Evolutionary conservation across 805 yeast genomes (phyloP).

Genomic region (Barnettozyma californica): DNA sequence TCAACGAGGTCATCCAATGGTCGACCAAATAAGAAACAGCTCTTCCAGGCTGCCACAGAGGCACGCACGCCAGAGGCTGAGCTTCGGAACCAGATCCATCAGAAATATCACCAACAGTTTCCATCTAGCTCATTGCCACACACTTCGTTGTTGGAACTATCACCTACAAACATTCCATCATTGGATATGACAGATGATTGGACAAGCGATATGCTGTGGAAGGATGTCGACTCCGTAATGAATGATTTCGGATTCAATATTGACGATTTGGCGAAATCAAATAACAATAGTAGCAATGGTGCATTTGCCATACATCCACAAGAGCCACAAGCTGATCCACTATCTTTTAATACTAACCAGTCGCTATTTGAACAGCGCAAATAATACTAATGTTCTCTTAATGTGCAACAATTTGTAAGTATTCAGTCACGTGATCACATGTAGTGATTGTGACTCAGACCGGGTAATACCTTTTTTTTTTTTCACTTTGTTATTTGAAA

Average conservation of each 20-base stretch:
- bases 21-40: not conserved
- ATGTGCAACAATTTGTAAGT: not conserved
- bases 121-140: not conserved
- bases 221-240: conserved; percentile 85
- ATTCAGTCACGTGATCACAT: not conserved
- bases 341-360: conserved; percentile 1
- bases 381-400: not conserved
- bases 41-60: not conserved
- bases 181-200: conserved; percentile 37
- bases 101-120: conserved; percentile 1
- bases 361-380: conserved; percentile 2
- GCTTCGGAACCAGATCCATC: conserved; percentile 2
- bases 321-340: not conserved
- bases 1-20: not conserved
- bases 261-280: conserved; percentile 16
- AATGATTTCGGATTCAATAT: conserved; percentile 88
- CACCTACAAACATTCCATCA: conserved; percentile 23
- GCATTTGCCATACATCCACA: conserved; percentile 4
- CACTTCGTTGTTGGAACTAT: conserved; percentile 4
- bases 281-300: not conserved
- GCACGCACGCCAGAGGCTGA: conserved; percentile 3
- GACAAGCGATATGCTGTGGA: conserved; percentile 46
- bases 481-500: not conserved
- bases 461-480: conserved; percentile 8
- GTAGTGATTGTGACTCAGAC: not conserved